These are phyloP conservation scores for Emergomyces pasteurianus DNA, from an alignment of 2,329 filamentous ascomycete genomes.

Conservation along the genomic window DNA sequence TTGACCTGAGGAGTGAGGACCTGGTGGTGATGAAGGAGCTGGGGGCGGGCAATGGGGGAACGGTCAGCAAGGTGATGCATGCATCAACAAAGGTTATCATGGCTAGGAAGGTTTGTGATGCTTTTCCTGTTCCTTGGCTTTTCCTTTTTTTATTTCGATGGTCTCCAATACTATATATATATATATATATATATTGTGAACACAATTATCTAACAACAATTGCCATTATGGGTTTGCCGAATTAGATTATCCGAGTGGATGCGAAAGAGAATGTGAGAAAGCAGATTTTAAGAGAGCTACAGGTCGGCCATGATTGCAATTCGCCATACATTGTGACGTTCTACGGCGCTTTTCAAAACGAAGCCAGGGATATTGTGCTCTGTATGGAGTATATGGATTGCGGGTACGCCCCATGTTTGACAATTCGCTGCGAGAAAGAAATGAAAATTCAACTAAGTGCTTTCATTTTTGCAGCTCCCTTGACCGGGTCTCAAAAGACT, in stretches of 20 bases:
- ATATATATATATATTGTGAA: not conserved
- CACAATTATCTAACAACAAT: not conserved
- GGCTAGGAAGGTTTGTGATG: slow-evolving; percentile 72
- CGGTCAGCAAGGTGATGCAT: slow-evolving; percentile 96
- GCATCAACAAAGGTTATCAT: slow-evolving; percentile 89
- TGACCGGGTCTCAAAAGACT: slow-evolving; percentile 85
- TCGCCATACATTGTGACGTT: slow-evolving; percentile 96
- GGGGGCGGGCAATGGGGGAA: slow-evolving; percentile 91
- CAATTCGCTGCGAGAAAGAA: not conserved
- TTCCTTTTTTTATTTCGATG: not conserved
- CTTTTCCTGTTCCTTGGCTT: not conserved
- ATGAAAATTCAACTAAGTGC: not conserved
- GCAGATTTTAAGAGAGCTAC: slow-evolving; percentile 89
- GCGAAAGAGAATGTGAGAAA: slow-evolving; percentile 95
- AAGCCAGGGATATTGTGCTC: slow-evolving; percentile 95
- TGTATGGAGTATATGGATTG: slow-evolving; percentile 99
- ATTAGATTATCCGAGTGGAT: slow-evolving; percentile 90
- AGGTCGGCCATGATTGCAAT: slow-evolving; percentile 97
- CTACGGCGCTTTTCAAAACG: slow-evolving; percentile 93
- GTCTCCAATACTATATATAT: too few relatives aligned
- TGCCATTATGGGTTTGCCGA: not conserved
- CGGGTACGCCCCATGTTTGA: slow-evolving; percentile 65
- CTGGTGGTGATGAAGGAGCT: slow-evolving; percentile 88
- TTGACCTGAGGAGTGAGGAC: slow-evolving; percentile 85
- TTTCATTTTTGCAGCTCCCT: slow-evolving; percentile 52